Conservation (phyloP, 2,329 filamentous ascomycete species). For the Tolypocladium tropicale region DNA sequence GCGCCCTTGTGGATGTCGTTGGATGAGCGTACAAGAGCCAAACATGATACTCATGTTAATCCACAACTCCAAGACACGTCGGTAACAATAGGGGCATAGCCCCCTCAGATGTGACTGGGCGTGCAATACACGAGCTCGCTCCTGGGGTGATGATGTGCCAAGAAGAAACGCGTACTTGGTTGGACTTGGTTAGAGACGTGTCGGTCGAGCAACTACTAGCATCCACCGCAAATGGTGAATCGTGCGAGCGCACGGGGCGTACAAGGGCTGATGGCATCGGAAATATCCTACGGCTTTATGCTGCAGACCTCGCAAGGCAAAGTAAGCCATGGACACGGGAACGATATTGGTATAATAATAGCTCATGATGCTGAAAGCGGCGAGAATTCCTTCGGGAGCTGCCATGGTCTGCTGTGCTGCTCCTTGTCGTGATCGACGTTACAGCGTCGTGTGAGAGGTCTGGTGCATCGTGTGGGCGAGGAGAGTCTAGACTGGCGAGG, state of each 20-base stretch:
- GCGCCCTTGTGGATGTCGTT: background rate
- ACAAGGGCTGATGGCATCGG: no score
- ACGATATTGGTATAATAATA: no score
- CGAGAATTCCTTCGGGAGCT: no score
- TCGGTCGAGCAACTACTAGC: background rate
- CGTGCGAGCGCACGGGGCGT: no score
- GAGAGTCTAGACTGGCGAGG: background rate
- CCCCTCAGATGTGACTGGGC: background rate
- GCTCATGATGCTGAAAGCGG: background rate
- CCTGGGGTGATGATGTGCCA: background rate
- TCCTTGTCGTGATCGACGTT: no score
- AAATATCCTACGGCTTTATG: no score
- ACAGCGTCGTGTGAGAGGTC: background rate
- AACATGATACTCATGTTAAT: background rate
- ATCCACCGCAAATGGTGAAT: background rate
- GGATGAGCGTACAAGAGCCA: background rate
- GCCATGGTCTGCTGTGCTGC: no score
- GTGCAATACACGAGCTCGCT: background rate
- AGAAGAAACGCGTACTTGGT: background rate
- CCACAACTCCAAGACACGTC: background rate
- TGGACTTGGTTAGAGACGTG: background rate
- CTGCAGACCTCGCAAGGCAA: no score
- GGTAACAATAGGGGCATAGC: background rate
- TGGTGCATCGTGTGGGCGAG: background rate
- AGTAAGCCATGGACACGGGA: no score